Base-by-base conservation (phyloP, 192 early-diverging fungal genomes). In the Coemansia sp. region DNA sequence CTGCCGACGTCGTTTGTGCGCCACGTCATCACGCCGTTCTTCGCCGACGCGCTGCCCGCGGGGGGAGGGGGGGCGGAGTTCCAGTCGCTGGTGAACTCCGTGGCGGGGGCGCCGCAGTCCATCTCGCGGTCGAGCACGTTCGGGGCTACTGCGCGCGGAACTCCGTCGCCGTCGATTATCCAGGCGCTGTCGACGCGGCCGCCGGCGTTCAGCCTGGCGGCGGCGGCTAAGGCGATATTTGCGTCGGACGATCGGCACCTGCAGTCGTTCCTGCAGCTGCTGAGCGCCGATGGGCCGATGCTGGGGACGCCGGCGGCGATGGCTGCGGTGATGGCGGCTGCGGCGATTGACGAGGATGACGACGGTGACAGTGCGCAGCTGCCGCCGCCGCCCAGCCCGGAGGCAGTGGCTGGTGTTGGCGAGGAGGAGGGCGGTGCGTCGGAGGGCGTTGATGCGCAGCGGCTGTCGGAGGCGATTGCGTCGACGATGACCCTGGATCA, bases 1-100 rank as follows among this genome's bases (percentile, higher is more conserved):
- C 69, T 88, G 70, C 88, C 88, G 9, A 78, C 73, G 41, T 68
- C 64, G 37, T 85, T 83, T 54, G 78, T 83, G 39, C 75, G 81
- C 29, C 81, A 83, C 42, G 69, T 83, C 3, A 83, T 83, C 60
- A 75, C 68, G 76, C 81, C 81, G 34, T 83, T 83, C 29, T 83
- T 83, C 61, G 61, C 45, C 21, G 48, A 50, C 27, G 24, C 68
- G 13, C 57, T n/a, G 44, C 37, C 51, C 68, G 39, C 62, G 50
- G 31, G 74, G 70, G 39, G 57, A 57, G 2, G 74, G 74, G 79
- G 73, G 1, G 74, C 74, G 21, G 75, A 76, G 67, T 76, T 77
- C 68, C 79, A 81, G 70, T 51, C 61, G 24, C 54, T 77, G 59
- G 72, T 70, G 57, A 74, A 76, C 69, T 59, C 69, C 3, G 69